These are phyloP conservation scores for Botrytis paeoniae DNA, from an alignment of 2,329 filamentous ascomycete species.

Conservation along the genomic window DNA sequence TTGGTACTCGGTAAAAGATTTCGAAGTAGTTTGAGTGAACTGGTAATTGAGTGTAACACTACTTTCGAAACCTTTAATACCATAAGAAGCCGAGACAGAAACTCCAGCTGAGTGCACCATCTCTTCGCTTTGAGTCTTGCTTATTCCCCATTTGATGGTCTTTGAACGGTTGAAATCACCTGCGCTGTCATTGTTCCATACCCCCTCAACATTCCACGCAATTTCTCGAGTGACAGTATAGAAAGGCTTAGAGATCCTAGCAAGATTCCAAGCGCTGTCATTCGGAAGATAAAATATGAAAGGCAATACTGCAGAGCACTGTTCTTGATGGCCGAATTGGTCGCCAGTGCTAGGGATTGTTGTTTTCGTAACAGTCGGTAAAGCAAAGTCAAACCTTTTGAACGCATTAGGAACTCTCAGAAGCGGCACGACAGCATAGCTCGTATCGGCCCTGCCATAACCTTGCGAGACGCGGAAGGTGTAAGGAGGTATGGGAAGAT, in stretches of 20 bases:
- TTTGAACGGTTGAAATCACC: neutral
- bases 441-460: no score
- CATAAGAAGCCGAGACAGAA: neutral
- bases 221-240: neutral
- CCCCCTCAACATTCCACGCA: neutral
- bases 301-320: no score
- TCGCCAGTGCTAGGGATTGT: no score
- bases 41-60: neutral
- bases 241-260: neutral
- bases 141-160: neutral
- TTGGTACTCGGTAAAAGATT: neutral
- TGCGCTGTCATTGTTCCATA: neutral
- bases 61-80: neutral
- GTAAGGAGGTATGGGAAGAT: no score
- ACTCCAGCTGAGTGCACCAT: neutral
- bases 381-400: no score
- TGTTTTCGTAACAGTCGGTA: no score
- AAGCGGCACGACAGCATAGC: no score
- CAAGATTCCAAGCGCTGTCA: no score
- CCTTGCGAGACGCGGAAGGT: no score
- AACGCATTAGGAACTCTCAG: no score
- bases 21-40: neutral
- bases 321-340: no score
- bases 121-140: neutral
- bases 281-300: no score